Evolutionary conservation across 148 eudicot genomes (phyloP).

Genomic region (Fallopia convolvulus): DNA sequence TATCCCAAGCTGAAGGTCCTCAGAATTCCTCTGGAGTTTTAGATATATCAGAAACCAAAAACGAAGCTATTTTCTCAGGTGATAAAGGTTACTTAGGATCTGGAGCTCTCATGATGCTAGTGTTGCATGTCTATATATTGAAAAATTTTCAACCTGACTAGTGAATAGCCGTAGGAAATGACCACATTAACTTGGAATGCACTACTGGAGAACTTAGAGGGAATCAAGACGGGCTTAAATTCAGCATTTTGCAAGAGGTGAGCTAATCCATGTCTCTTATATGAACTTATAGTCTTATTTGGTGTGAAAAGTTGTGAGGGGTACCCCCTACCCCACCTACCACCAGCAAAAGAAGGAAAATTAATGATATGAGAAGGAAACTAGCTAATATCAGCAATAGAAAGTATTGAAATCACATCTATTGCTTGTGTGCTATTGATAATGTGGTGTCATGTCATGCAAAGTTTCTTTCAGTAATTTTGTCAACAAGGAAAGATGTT

Average conservation of each 20-base stretch:
- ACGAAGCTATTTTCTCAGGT: not conserved
- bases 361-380: not conserved
- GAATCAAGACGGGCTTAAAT: conserved; percentile 14
- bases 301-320: not conserved
- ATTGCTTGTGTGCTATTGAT: not conserved
- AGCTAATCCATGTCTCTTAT: not conserved
- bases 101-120: conserved; percentile 14
- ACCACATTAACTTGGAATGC: conserved; percentile 14
- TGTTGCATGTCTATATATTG: conserved; percentile 8
- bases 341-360: not conserved
- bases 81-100: conserved; percentile 11
- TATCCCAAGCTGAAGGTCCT: conserved; percentile 19
- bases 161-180: conserved; percentile 11
- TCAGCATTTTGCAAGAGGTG: conserved; percentile 10
- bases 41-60: not conserved
- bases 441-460: not conserved
- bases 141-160: conserved; percentile 6
- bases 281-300: not conserved
- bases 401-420: not conserved
- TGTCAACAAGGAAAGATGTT: not conserved
- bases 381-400: not conserved
- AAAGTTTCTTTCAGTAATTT: not conserved
- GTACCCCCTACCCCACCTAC: not conserved
- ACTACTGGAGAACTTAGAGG: conserved; percentile 6
- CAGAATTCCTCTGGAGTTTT: conserved; percentile 15